Evolutionary conservation across 768 basidiomycete genomes (phyloP).

Genomic region (Termitomyces sp.): DNA sequence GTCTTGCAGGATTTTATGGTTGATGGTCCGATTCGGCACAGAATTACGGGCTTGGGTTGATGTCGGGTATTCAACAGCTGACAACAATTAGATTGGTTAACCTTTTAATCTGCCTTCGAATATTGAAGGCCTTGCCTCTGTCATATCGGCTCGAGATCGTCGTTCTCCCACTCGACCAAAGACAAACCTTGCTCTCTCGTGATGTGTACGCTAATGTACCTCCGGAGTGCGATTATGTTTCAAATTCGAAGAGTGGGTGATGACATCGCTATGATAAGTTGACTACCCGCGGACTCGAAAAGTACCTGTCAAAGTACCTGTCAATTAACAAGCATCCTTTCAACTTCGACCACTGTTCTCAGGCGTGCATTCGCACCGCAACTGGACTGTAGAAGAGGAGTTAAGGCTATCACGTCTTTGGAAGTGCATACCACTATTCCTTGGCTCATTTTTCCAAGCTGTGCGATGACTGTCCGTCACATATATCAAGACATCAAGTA

Average conservation of each 20-base stretch:
- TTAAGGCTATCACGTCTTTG: too few species aligned
- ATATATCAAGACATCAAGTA: too few species aligned
- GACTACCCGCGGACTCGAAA: neutral
- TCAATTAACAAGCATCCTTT: too few species aligned
- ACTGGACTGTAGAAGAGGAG: too few species aligned
- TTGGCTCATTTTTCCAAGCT: too few species aligned
- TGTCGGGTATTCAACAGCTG: slow-evolving; percentile 45
- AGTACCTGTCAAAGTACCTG: too few species aligned
- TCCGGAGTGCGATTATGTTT: neutral
- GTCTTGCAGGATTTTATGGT: slow-evolving; percentile 39
- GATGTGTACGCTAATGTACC: neutral
- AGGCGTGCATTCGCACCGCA: too few species aligned
- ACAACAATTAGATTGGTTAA: slow-evolving; percentile 23
- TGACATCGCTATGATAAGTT: neutral
- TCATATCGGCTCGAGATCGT: neutral
- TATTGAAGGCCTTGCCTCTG: neutral
- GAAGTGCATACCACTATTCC: too few species aligned
- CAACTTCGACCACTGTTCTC: too few species aligned
- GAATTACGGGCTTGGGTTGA: slow-evolving; percentile 53
- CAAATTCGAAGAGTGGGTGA: neutral
- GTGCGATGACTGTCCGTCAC: too few species aligned
- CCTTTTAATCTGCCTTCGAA: neutral
- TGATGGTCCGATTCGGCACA: slow-evolving; percentile 51
- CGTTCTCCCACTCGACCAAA: neutral
- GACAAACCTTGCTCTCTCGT: neutral